Conservation (phyloP, 495 filamentous ascomycete genomes). For the Lasiosphaeria hispida region DNA sequence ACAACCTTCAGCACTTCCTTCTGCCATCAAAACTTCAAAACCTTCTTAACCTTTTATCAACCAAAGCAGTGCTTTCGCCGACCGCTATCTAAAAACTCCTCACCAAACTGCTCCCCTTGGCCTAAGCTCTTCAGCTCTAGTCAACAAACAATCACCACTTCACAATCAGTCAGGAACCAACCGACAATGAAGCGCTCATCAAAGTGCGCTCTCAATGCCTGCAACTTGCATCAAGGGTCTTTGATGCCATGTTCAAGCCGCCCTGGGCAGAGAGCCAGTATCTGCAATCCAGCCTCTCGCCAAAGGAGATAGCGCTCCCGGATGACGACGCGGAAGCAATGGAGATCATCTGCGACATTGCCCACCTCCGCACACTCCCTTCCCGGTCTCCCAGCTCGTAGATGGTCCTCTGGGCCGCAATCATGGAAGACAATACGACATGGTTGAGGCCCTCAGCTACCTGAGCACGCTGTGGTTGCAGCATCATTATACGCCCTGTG, state of each 20-base stretch:
- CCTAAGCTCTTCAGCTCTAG: too few relatives aligned
- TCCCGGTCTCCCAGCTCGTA: not conserved
- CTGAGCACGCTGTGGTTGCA: too few relatives aligned
- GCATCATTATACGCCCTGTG: too few relatives aligned
- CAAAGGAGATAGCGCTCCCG: not conserved
- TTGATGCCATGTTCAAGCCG: not conserved
- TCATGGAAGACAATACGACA: not conserved
- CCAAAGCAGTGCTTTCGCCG: too few relatives aligned
- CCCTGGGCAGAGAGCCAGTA: not conserved
- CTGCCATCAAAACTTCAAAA: too few relatives aligned
- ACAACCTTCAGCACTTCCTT: too few relatives aligned
- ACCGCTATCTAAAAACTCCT: too few relatives aligned
- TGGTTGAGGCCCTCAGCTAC: conserved; percentile 12
- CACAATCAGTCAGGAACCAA: too few relatives aligned
- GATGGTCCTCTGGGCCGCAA: not conserved
- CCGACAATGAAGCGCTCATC: too few relatives aligned
- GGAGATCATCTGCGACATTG: not conserved
- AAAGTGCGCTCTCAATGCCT: not conserved
- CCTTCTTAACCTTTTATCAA: too few relatives aligned
- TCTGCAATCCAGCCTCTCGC: not conserved
- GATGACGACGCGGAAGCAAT: not conserved
- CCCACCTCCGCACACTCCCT: not conserved
- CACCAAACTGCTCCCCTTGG: too few relatives aligned
- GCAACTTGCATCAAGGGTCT: not conserved
- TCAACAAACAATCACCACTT: too few relatives aligned